Base-by-base conservation (phyloP, 108 stramenopile species). In the Skeletonema menzelii region DNA sequence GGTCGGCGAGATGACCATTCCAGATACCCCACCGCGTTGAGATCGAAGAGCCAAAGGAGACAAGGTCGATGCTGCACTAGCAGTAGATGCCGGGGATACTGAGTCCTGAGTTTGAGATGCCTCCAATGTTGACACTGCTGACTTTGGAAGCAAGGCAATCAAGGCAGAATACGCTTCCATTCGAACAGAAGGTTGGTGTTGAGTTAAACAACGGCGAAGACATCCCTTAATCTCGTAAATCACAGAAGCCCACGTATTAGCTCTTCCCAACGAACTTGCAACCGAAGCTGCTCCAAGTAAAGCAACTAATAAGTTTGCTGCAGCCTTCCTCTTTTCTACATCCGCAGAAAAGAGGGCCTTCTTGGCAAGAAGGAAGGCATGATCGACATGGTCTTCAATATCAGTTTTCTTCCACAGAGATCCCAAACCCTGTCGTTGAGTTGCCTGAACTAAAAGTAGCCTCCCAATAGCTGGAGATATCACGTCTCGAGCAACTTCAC, bases 361-460 rank as follows among this genome's bases (percentile, higher is more conserved):
- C 71, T 81, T 84, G 5, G 73, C 75, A 30, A 84, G 66, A 15
- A 84, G 66, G 58, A 80, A 81, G n/a, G 73, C 68, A 31, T 84
- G 83, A 65, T 84, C 70, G 4, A 84, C 65, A 30, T 81, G 72
- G 38, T 83, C 82, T 19, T 70, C 68, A 10, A 83, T 47, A 46
- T 79, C 82, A 13, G 34, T 55, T 24, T 67, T 65, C 40, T 82
- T 82, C 76, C 82, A 74, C 6, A 73, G 56, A 37, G 71, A 69
- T 30, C 82, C 72, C 22, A 74, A 44, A 26, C 72, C 63, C 27
- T 59, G 72, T 13, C 63, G 67, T 22, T 37, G 59, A 7, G 63
- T 56, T 53, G 70, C 57, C 70, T 72, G 70, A 1, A 75, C 70
- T 15, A 69, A 73, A 5, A 83, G 49, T 2, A 84, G 31, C 37